phyloP scores from a whole-genome alignment of 164 flowering plant genomes.

The Annona squamosa region DNA sequence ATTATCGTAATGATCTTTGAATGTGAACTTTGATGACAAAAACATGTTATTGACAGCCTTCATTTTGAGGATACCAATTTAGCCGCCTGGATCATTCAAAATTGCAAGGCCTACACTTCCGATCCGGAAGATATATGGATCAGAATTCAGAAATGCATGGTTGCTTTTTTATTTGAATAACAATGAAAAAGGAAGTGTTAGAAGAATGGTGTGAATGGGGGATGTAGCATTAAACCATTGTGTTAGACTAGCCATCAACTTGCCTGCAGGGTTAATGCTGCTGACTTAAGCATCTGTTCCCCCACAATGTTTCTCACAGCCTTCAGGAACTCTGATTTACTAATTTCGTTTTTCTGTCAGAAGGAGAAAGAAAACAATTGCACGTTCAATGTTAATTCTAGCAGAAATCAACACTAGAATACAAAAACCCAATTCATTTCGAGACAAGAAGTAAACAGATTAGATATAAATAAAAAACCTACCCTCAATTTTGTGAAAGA shows the following conservation, averaged over 20 bases:
- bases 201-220: too few relatives aligned
- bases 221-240: background rate
- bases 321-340: conserved; percentile 69
- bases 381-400: background rate
- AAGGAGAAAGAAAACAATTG: conserved; percentile 1
- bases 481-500: conserved; percentile 67
- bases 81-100: too few relatives aligned
- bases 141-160: too few relatives aligned
- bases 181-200: too few relatives aligned
- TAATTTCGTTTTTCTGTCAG: conserved; percentile 64
- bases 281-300: conserved; percentile 80
- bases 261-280: conserved; percentile 65
- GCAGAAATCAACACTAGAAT: background rate
- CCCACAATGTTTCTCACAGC: conserved; percentile 77
- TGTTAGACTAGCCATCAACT: conserved; percentile 2
- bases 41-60: too few relatives aligned
- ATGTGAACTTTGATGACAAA: too few relatives aligned
- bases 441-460: background rate
- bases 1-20: too few relatives aligned
- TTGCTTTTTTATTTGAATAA: too few relatives aligned
- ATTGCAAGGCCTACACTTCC: too few relatives aligned
- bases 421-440: background rate
- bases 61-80: too few relatives aligned
- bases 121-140: too few relatives aligned
- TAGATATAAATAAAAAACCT: conserved; percentile 6